Base-by-base conservation (phyloP, 2,329 filamentous ascomycete genomes). In the Trichoderma sp. region DNA sequence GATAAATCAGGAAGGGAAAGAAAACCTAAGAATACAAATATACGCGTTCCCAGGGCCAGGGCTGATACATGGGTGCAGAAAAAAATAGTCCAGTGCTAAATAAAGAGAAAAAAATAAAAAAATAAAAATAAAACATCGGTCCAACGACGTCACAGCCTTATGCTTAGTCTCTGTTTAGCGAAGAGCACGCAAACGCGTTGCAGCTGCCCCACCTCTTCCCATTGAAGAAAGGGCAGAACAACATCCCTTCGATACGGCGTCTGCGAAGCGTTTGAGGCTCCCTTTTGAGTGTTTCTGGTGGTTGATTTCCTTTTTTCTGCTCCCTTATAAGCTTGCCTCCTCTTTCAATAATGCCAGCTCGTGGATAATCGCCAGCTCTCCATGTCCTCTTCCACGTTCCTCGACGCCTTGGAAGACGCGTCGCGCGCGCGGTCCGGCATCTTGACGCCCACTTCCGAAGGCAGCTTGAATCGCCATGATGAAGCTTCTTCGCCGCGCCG, bases 381-480 rank as follows among this genome's bases (percentile, higher is more conserved):
- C 69, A 80, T 79, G 78, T 74, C 77, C 72, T 77, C 77, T 69
- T 73, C 76, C 68, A 73, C 74, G 69, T 68, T 74, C 69, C 70
- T 73, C 70, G 77, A 74, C 71, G 73, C 78, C 27, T 65, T 58
- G 19, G 65, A 61, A 72, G 80, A 83, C 82, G 83, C 83, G 84
- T 83, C 84, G 81, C 84, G 82, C 80, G 79, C 78, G 69, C 74
- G 71, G 70, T 80, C 78, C 66, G 78, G 78, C 71, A 79, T 81
- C 71, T 76, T 81, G 71, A 82, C 79, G 58, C 77, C 81, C 60
- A 77, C 76, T 70, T 79, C 80, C 34, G 76, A 81, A 70, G 76
- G 75, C 69, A 80, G 76, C 69, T 72, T 79, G 64, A 79, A 78
- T 71, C 77, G 75, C 70, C 75, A 74, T 66, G 71, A 78, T 75